These are phyloP conservation scores for Zopfochytrium polystomum DNA, from an alignment of 371 early-diverging fungal species.

Conservation along the genomic window DNA sequence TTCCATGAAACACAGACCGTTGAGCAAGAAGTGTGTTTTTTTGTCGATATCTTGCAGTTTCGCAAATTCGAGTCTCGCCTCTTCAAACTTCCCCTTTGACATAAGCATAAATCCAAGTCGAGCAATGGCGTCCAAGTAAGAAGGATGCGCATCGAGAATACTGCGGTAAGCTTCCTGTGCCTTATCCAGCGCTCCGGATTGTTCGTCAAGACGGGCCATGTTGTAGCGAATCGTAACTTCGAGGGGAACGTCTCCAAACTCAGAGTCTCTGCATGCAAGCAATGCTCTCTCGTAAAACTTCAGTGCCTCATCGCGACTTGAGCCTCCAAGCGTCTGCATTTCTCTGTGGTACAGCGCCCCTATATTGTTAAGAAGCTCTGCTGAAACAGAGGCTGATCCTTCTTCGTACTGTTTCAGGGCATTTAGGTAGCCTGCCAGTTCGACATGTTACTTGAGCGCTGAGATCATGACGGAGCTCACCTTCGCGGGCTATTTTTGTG, in stretches of 20 bases:
- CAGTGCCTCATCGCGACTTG: too few relatives aligned
- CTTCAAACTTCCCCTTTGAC: slow-evolving; percentile 20
- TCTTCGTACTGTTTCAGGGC: slow-evolving; percentile 25
- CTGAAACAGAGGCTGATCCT: slow-evolving; percentile 37
- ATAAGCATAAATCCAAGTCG: neutral
- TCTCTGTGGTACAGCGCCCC: slow-evolving; percentile 69
- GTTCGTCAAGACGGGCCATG: slow-evolving; percentile 75
- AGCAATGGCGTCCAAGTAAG: slow-evolving; percentile 54
- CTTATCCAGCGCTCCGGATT: slow-evolving; percentile 51
- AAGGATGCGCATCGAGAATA: slow-evolving; percentile 63
- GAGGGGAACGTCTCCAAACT: slow-evolving; percentile 13
- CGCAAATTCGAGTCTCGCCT: slow-evolving; percentile 63
- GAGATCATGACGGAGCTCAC: slow-evolving; percentile 23
- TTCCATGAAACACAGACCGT: slow-evolving; percentile 63
- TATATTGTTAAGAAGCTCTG: slow-evolving; percentile 80
- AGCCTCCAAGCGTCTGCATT: too few relatives aligned
- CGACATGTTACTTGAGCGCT: neutral
- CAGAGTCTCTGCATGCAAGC: slow-evolving; percentile 11
- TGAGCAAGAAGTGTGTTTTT: slow-evolving; percentile 61
- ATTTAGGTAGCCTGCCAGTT: slow-evolving; percentile 17
- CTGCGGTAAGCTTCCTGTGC: slow-evolving; percentile 67
- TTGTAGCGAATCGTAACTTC: slow-evolving; percentile 73
- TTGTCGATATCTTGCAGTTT: slow-evolving; percentile 64
- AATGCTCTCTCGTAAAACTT: neutral
- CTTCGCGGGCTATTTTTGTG: slow-evolving; percentile 25